These are phyloP conservation scores for Fraxinus cuspidata DNA, from an alignment of 257 asterid genomes.

Conservation along the genomic window DNA sequence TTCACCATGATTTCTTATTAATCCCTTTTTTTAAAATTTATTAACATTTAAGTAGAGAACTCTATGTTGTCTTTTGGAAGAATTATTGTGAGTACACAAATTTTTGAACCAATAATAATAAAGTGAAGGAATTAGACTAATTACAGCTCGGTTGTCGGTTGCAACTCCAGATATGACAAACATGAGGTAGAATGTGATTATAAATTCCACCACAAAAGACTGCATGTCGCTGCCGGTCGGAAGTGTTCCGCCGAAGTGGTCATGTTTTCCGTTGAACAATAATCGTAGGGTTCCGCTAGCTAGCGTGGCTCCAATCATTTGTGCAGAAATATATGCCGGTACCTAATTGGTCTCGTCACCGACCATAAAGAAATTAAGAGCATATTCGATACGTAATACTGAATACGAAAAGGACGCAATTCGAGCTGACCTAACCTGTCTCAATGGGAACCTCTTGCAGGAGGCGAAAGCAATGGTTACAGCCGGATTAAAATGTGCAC, in stretches of 20 bases:
- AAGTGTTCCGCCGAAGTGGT: constrained; percentile 36
- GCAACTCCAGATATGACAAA: constrained; percentile 35
- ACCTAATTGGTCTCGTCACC: background rate
- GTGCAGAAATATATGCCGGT: constrained; percentile 27
- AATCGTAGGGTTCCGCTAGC: constrained; percentile 34
- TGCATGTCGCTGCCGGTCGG: constrained; percentile 35
- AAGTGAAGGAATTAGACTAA: background rate
- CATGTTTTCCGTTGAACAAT: constrained; percentile 24
- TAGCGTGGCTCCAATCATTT: constrained; percentile 34
- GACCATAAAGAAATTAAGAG: background rate
- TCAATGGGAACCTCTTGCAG: constrained; percentile 28
- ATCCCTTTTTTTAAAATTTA: background rate
- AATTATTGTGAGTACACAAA: too few relatives aligned
- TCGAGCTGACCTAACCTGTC: background rate
- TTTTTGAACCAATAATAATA: background rate
- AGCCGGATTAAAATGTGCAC: constrained; percentile 16
- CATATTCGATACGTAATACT: background rate
- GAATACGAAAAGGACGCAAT: too few relatives aligned
- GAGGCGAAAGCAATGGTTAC: constrained; percentile 22
- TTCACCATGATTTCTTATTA: background rate
- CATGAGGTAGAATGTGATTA: constrained; percentile 37
- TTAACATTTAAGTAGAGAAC: background rate
- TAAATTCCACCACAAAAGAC: constrained; percentile 32
- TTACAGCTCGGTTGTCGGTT: constrained; percentile 33
- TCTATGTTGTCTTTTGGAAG: background rate